Evolutionary conservation across 140 eudicot genomes (phyloP).

Genomic region (Oenanthe javanica): DNA sequence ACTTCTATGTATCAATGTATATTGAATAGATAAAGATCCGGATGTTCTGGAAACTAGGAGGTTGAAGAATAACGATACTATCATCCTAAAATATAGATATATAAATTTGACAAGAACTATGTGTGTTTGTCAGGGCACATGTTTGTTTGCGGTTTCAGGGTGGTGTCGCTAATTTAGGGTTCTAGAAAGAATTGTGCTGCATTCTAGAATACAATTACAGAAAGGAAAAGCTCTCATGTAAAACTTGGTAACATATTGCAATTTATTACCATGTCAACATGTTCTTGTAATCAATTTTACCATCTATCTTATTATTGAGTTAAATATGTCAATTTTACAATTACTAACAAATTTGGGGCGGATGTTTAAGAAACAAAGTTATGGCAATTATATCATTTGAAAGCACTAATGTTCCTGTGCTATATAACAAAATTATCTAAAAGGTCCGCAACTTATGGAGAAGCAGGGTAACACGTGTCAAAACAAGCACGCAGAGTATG

Average conservation of each 20-base stretch:
- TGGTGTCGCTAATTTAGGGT: too few species aligned
- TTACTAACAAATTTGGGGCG: neutral
- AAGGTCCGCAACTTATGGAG: neutral
- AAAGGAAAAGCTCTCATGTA: neutral
- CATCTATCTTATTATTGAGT: neutral
- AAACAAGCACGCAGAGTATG: neutral
- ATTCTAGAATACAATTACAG: neutral
- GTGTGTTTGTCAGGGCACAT: too few species aligned
- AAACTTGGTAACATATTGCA: neutral
- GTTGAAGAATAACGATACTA: neutral
- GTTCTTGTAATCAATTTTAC: neutral
- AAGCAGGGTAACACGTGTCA: neutral
- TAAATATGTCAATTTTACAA: neutral
- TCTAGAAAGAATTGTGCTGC: too few species aligned
- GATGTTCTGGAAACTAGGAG: neutral
- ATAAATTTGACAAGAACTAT: too few species aligned
- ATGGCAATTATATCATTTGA: neutral
- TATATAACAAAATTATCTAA: neutral
- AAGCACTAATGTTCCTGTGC: neutral
- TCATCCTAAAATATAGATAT: neutral
- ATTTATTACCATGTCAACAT: neutral
- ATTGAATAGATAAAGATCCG: neutral
- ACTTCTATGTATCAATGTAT: neutral
- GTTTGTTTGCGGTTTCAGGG: too few species aligned
- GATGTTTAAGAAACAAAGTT: neutral